Evolutionary conservation across 306 rosid species (phyloP).

Genomic region (Glycine soja): DNA sequence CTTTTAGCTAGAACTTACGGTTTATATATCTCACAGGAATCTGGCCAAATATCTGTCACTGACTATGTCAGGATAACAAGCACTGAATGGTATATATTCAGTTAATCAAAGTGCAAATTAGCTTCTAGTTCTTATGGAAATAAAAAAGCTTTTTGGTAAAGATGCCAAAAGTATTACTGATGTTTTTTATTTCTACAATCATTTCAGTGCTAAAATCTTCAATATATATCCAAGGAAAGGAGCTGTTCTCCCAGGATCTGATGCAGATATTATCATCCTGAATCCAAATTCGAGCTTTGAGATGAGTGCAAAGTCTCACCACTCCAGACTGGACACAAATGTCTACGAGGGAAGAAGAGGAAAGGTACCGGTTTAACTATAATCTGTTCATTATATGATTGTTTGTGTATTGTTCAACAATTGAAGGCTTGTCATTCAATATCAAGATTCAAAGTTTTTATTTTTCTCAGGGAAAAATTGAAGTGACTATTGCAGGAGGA

Average conservation of each 20-base stretch:
- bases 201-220: constrained; percentile 85
- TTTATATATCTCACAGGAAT: constrained; percentile 63
- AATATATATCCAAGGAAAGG: constrained; percentile 87
- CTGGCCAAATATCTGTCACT: constrained; percentile 84
- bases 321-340: constrained; percentile 82
- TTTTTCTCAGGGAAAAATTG: constrained; percentile 78
- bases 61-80: constrained; percentile 89
- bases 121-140: not conserved
- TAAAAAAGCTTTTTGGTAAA: not conserved
- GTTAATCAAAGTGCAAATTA: constrained; percentile 20
- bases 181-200: constrained; percentile 25
- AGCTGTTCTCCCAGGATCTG: constrained; percentile 74
- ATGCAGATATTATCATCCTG: constrained; percentile 93
- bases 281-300: constrained; percentile 89
- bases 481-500: constrained; percentile 92
- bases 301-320: constrained; percentile 82
- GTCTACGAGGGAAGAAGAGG: constrained; percentile 88
- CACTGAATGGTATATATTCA: constrained; percentile 75
- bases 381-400: not conserved
- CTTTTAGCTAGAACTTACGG: constrained; percentile 35
- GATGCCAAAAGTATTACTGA: constrained; percentile 31
- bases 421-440: no score
- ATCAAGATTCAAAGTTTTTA: constrained; percentile 23
- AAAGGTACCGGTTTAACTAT: constrained; percentile 67
- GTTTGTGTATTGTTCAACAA: no score